Base-by-base conservation (phyloP, 805 yeast genomes). In the Saturnispora zaruensis region DNA sequence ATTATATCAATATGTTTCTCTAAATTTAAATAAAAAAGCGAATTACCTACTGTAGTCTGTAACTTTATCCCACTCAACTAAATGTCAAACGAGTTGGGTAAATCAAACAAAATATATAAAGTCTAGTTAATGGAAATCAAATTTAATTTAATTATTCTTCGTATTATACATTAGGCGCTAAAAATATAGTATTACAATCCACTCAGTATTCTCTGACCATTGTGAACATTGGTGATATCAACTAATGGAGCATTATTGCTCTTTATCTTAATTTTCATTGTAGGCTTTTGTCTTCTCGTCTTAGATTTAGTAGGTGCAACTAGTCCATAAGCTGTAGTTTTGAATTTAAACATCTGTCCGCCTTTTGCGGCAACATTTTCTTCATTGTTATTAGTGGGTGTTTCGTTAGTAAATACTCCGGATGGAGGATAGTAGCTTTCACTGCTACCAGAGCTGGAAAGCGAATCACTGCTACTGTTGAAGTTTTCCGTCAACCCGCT, bases 291-390 rank as follows among this genome's bases (percentile, higher is more conserved):
- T 49, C 60, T 56, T 45, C 57, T 57, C 7, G 59, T 52, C 7
- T 48, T 54, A n/a, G 56, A 51, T 30, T 61, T 58, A 38, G 57
- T 49, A 5, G 67, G 66, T 21, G 63, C 58, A 47, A 64, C 59
- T 18, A 62, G 56, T 9, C 65, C 66, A 51, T 62, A 53, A 36
- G 63, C 65, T 24, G 65, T 60, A 16, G 70, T 62, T 49, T 63
- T 64, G 55, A 69, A 66, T 53, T 64, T 67, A 58, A 69, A 68
- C 2, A 71, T 68, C 21, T 68, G 61, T 6, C 57, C 53, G 25
- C 59, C 56, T 3, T 9, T 44, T 6, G 32, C 6, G n/a, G 26
- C 16, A 34, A 2, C 8, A 11, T 26, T 16, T 8, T 30, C n/a
- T 8, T 9, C 14, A 7, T 14, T 13, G 16, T 32, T n/a, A 6